Conservation (phyloP, 768 basidiomycete genomes). For the Collybiopsis confluens region DNA sequence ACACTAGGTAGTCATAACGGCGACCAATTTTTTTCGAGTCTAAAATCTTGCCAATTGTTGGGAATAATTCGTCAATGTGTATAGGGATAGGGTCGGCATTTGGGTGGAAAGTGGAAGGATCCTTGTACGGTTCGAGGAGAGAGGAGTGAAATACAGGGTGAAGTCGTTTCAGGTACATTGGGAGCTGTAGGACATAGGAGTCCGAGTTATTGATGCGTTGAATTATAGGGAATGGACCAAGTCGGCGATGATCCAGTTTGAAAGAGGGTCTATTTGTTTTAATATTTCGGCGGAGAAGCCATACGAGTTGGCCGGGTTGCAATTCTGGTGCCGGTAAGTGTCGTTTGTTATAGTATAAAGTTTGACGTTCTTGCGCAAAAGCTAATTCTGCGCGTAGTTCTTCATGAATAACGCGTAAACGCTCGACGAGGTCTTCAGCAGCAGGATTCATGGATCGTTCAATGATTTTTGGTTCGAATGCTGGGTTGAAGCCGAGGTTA, state of each 20-base stretch:
- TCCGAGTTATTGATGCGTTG: not conserved
- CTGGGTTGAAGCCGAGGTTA: conserved; percentile 27
- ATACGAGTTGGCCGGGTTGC: conserved; percentile 30
- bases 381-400: conserved; percentile 29
- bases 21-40: conserved; percentile 29
- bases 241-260: conserved; percentile 31
- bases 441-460: conserved; percentile 25
- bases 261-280: conserved; percentile 33
- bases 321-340: conserved; percentile 22
- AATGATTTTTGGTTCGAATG: conserved; percentile 24
- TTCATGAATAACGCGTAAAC: conserved; percentile 26
- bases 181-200: conserved; percentile 16
- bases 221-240: conserved; percentile 21
- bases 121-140: conserved; percentile 27
- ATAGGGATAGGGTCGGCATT: conserved; percentile 20
- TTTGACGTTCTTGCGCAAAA: conserved; percentile 22
- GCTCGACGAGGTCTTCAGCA: conserved; percentile 22
- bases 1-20: conserved; percentile 31
- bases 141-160: conserved; percentile 26
- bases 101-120: conserved; percentile 28
- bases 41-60: conserved; percentile 21
- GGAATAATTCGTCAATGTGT: conserved; percentile 14
- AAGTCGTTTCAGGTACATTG: conserved; percentile 14
- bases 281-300: conserved; percentile 34
- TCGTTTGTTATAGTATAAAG: conserved; percentile 23